A percentile compares a stretch with the other conserved stretches of the same genome.
Evolutionary conservation across 345 rosid species (phyloP).

Genomic region (Citrus cavaleriei): DNA sequence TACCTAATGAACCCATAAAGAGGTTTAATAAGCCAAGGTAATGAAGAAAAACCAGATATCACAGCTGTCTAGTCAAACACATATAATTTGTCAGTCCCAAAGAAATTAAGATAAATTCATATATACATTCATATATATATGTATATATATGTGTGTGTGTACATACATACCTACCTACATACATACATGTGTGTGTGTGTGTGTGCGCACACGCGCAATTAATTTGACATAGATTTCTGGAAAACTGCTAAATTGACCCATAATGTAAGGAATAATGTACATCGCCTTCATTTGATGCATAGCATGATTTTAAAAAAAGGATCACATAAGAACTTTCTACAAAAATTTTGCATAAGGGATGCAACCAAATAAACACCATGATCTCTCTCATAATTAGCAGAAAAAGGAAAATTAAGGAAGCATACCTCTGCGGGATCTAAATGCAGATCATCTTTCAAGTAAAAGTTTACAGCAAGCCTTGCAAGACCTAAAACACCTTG

Average conservation of each 20-base stretch:
- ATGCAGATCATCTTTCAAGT: conserved; percentile 89
- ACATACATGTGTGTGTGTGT: not conserved
- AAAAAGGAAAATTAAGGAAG: not conserved
- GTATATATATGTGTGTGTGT: no score
- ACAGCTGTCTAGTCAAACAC: conserved; percentile 92
- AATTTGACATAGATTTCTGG: not conserved
- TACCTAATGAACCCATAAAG: conserved; percentile 94
- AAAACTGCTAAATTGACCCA: not conserved
- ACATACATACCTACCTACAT: no score
- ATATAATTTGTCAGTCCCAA: conserved; percentile 44
- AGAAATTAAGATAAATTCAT: conserved; percentile 10
- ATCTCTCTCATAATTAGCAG: not conserved
- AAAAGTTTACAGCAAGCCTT: conserved; percentile 90
- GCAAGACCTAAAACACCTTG: conserved; percentile 97
- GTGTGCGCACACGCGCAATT: not conserved
- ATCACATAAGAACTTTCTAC: not conserved
- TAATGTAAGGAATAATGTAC: not conserved
- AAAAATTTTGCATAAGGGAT: not conserved
- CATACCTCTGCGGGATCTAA: conserved; percentile 98
- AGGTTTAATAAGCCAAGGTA: conserved; percentile 98
- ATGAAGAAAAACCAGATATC: conserved; percentile 82
- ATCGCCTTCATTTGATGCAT: not conserved
- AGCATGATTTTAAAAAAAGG: not conserved
- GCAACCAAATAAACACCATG: not conserved
- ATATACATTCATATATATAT: not conserved